Evolutionary conservation across 2,329 filamentous ascomycete species (phyloP), one percentile per base, ranked within the genome.

Genomic region (Epichloe hybrida): DNA sequence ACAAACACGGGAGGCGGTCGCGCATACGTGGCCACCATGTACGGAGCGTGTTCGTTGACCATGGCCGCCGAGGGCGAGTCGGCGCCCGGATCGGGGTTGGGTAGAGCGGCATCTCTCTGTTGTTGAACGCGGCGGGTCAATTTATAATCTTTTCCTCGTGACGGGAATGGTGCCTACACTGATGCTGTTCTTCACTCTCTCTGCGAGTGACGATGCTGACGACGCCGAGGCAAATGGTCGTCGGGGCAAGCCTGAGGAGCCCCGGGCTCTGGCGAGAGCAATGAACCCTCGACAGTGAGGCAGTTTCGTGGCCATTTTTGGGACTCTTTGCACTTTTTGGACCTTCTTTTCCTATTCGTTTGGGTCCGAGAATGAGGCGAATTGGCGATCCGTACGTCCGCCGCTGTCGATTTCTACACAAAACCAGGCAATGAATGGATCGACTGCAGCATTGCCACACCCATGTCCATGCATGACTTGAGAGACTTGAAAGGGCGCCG

Each of bases 1-100:
- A 89, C 81, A 67, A 98, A 96, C 63, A 97, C 86, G 2, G 89
- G 88, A 43, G 86, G 77, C 46, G 93, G 91, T 27, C 93, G 87
- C 49, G 88, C 82, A 69, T 98, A 98, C 49, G 93, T 98, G 2
- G 89, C 84, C 31, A 98, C 86, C 91, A 98, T 97, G 70, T 83
- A 97, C 3, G 86, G 85, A 35, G 83, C 77, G 61, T 89, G 82
- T 54, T 87, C 80, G 57, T 80, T 76, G 56, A 95, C 80, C 53
- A 95, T 77, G 34, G 81, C 76, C 36, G 81, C 79, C 56, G 87
- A 94, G 59, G 80, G 72, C 1, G 88, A 93, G 66, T 88, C 84
- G 46, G 78, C 61, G 13, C 81, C 62, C 37, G 88, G 88, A 62
- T 94, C 88, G 46, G 85, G 77, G 57, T 84, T 88, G 9, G 84